Conservation (phyloP, 176 grass and related monocot genomes). For the Zizania latifolia region DNA sequence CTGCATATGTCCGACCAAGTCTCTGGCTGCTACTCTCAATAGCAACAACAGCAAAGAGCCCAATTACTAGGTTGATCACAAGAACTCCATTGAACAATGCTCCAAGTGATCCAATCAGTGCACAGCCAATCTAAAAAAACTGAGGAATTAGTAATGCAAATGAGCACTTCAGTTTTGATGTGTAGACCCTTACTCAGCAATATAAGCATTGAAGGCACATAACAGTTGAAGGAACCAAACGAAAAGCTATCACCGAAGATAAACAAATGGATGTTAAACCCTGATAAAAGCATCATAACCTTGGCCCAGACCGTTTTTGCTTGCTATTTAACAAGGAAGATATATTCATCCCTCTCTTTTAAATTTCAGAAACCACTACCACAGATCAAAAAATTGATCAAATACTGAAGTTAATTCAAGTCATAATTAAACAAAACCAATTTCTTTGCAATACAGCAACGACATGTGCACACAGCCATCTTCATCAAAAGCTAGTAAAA, state of each 20-base stretch:
- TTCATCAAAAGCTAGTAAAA: background rate
- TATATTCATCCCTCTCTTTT: background rate
- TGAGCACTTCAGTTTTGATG: background rate
- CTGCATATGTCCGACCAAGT: constrained; percentile 80
- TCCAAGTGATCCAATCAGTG: constrained; percentile 84
- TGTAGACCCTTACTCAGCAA: background rate
- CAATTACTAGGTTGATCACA: constrained; percentile 91
- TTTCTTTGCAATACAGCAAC: background rate
- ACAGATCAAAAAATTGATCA: background rate
- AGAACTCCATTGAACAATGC: constrained; percentile 91
- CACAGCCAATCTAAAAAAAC: constrained; percentile 70
- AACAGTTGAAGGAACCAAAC: constrained; percentile 10
- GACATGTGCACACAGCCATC: too few species aligned
- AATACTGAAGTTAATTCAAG: background rate
- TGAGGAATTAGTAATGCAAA: background rate
- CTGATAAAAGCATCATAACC: background rate
- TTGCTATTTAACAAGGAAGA: too few species aligned
- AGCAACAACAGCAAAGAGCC: constrained; percentile 85
- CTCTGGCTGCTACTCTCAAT: constrained; percentile 93
- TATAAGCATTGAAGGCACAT: constrained; percentile 23
- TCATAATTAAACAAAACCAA: background rate
- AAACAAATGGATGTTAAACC: background rate
- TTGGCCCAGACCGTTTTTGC: too few species aligned
- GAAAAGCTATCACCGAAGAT: background rate
- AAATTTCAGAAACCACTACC: background rate